These are phyloP conservation scores for Avena atlantica DNA, from an alignment of 176 grass and related monocot genomes.

Conservation along the genomic window DNA sequence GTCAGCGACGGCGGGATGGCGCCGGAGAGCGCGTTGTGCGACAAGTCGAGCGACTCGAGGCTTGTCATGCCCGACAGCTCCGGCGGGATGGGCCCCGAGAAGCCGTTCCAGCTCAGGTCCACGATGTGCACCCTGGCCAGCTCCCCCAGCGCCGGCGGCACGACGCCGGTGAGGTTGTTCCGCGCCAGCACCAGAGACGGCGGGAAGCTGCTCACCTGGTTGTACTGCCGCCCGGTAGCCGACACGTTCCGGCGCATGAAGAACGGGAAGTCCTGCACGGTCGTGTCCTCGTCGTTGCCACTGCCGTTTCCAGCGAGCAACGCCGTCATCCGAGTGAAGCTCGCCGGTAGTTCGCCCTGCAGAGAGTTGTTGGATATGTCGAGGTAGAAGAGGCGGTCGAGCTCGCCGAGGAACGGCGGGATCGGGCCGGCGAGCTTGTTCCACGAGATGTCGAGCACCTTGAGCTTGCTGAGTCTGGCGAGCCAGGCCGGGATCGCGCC, in stretches of 20 bases:
- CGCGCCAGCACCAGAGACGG: constrained; percentile 59
- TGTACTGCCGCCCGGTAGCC: constrained; percentile 44
- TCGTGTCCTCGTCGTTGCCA: not conserved
- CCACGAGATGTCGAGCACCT: constrained; percentile 76
- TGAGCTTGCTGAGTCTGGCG: constrained; percentile 52
- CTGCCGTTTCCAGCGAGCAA: not conserved
- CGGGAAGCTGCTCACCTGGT: constrained; percentile 67
- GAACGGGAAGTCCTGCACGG: constrained; percentile 56
- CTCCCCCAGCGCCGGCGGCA: constrained; percentile 46
- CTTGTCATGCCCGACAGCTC: constrained; percentile 65
- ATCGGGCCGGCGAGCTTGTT: constrained; percentile 64
- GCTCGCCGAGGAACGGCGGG: constrained; percentile 53
- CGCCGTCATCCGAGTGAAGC: constrained; percentile 39
- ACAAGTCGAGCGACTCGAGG: constrained; percentile 60
- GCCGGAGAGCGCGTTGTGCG: constrained; percentile 55
- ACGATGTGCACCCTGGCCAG: constrained; percentile 59
- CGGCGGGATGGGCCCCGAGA: constrained; percentile 52
- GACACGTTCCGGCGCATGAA: constrained; percentile 57
- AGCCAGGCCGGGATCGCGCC: constrained; percentile 59
- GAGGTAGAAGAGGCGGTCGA: constrained; percentile 68
- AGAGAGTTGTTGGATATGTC: constrained; percentile 77
- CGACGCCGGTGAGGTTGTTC: constrained; percentile 60
- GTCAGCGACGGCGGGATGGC: constrained; percentile 52
- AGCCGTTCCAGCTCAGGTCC: constrained; percentile 68
- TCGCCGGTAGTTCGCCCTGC: constrained; percentile 55